A percentile compares a stretch with the other conserved stretches of the same genome.
phyloP scores from a whole-genome alignment of 441 rosid genomes.

The Adansonia madagascariensis region DNA sequence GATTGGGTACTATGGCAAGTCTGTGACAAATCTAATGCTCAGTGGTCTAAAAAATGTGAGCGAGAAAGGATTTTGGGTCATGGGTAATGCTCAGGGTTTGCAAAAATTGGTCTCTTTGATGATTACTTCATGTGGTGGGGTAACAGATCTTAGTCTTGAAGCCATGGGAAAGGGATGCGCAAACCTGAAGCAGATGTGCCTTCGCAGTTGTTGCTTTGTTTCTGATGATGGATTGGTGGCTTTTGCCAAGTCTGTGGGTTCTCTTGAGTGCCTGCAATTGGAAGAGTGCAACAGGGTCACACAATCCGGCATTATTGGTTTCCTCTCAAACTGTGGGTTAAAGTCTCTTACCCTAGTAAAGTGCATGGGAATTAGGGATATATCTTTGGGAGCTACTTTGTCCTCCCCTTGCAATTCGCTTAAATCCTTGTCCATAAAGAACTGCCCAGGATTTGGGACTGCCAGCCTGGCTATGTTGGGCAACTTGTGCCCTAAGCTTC shows the following conservation, averaged over 20 bases:
- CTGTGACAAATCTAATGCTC: slow-evolving; percentile 64
- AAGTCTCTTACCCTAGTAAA: slow-evolving; percentile 68
- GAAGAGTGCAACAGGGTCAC: slow-evolving; percentile 84
- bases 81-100: slow-evolving; percentile 89
- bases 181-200: slow-evolving; percentile 76
- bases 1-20: slow-evolving; percentile 81
- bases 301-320: slow-evolving; percentile 66
- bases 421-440: slow-evolving; percentile 56
- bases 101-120: slow-evolving; percentile 60
- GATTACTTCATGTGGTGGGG: slow-evolving; percentile 69
- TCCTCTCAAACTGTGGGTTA: slow-evolving; percentile 63
- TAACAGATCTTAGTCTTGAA: slow-evolving; percentile 81
- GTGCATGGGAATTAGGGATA: slow-evolving; percentile 79
- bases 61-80: slow-evolving; percentile 97
- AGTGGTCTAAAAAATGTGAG: slow-evolving; percentile 70
- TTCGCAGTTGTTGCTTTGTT: slow-evolving; percentile 73
- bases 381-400: slow-evolving; percentile 38
- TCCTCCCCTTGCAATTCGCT: slow-evolving; percentile 61
- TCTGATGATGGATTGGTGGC: slow-evolving; percentile 77
- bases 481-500: slow-evolving; percentile 78
- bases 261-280: slow-evolving; percentile 80
- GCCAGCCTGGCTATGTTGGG: slow-evolving; percentile 70
- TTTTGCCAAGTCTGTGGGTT: slow-evolving; percentile 62
- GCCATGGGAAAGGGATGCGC: slow-evolving; percentile 76
- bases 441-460: slow-evolving; percentile 89